Evolutionary conservation across 371 early-diverging fungal species (phyloP), one percentile per base, ranked within the genome.

Genomic region (Mortierella sp.): DNA sequence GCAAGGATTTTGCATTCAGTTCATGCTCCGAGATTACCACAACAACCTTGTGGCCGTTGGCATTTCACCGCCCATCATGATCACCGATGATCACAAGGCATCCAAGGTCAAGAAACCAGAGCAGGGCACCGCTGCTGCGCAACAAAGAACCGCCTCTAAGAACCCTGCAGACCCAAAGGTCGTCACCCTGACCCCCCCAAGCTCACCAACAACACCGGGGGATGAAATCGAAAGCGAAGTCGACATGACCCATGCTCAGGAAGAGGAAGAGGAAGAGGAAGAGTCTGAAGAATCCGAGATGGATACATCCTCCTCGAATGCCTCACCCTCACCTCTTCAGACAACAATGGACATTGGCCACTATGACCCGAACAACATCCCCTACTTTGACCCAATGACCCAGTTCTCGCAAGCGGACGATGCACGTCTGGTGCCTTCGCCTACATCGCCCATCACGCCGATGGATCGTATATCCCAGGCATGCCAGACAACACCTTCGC

Each of bases 81-180:
- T 97, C 56, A 97, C 97, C 1, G 97, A 97, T 67, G 97, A 97
- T 72, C 97, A 97, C 83, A 97, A 97, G 73, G 90, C 94, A 7
- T 90, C 87, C 59, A 94, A 94, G 74, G 69, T 83, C 21, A 84
- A 85, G 19, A 72, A 82, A 48, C 86, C 86, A 41, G 67, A 71
- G 27, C 56, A 52, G 18, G 59, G 64, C 21, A 34, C 46, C 2
- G n/a, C 61, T 9, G 54, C 38, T 24, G 57, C 39, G 5, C 61
- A 66, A 21, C 54, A 64, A 78, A 65, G 80, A 41, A 38, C 48
- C 57, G 0, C 53, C 3, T 14, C 61, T 28, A 60, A 61, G 27
- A 66, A 61, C 45, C 26, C 71, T 6, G 12, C 59, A 18, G 69
- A 54, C 38, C 47, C 61, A 13, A 73, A 67, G 23, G 74, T 70